Percentiles rank a stretch among this genome's conserved stretches.
These are phyloP conservation scores for Auricularia sp. DNA, from an alignment of 768 basidiomycete species.

Conservation along the genomic window DNA sequence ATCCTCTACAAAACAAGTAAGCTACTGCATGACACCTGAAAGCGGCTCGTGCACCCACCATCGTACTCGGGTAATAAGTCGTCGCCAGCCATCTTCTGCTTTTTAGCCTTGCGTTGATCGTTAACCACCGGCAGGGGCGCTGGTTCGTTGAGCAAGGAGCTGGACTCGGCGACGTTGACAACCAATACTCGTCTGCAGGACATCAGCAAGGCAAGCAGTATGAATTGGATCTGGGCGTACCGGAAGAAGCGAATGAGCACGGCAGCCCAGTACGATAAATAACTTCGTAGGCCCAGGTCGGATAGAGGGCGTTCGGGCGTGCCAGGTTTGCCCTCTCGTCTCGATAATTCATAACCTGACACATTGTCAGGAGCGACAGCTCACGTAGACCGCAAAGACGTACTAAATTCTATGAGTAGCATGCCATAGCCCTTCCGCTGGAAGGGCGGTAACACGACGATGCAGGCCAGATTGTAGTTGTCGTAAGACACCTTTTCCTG, in stretches of 20 bases:
- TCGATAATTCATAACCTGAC: conserved; percentile 86
- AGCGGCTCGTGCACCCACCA: conserved; percentile 1
- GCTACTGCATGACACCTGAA: background rate
- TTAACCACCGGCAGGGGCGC: too few relatives aligned
- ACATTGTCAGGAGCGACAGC: background rate
- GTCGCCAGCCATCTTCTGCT: too few relatives aligned
- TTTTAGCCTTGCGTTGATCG: too few relatives aligned
- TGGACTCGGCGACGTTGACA: too few relatives aligned
- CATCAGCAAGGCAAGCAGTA: too few relatives aligned
- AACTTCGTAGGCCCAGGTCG: conserved; percentile 83
- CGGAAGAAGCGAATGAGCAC: conserved; percentile 77
- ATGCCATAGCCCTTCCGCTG: conserved; percentile 87
- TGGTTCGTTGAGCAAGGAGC: too few relatives aligned
- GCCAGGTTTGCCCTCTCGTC: conserved; percentile 66
- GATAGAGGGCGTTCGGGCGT: conserved; percentile 94
- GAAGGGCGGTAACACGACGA: conserved; percentile 88
- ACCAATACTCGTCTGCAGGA: too few relatives aligned
- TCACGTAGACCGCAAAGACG: conserved; percentile 20
- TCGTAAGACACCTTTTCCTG: conserved; percentile 94
- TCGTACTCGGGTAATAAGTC: background rate
- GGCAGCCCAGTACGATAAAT: conserved; percentile 81
- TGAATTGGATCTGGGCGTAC: conserved; percentile 21
- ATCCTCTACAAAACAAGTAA: background rate
- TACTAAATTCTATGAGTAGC: conserved; percentile 97
- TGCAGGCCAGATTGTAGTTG: conserved; percentile 95